Conservation (phyloP, 306 rosid genomes). For the Hylodesmum podocarpum region DNA sequence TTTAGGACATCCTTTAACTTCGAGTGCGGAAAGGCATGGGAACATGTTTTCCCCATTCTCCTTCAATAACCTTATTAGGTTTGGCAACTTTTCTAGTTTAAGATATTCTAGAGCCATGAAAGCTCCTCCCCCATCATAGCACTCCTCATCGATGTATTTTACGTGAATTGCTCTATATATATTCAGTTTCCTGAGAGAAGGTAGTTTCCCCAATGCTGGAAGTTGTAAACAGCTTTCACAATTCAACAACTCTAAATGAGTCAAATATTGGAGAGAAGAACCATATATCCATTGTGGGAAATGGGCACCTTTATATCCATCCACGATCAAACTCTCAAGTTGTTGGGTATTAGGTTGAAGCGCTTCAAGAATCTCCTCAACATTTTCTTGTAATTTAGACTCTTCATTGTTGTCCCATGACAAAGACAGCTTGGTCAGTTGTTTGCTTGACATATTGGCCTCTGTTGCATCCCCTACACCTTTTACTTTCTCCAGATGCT, state of each 20-base stretch:
- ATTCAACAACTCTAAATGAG: no score
- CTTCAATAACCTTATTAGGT: conserved; percentile 19
- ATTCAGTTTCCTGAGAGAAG: no score
- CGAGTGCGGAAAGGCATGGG: neutral
- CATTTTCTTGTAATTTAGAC: neutral
- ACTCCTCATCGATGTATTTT: no score
- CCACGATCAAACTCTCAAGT: neutral
- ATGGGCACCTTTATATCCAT: neutral
- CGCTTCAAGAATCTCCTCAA: conserved; percentile 14
- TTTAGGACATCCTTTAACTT: conserved; percentile 8
- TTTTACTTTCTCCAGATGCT: no score
- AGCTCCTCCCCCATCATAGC: neutral
- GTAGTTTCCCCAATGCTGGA: no score
- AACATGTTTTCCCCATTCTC: conserved; percentile 17
- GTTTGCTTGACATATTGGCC: no score
- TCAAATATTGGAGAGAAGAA: neutral
- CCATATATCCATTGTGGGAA: conserved; percentile 28
- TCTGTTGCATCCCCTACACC: no score
- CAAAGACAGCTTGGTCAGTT: no score
- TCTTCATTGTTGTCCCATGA: no score
- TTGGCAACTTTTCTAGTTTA: neutral
- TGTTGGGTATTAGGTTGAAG: conserved; percentile 23
- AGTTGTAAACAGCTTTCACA: no score
- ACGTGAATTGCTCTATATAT: no score
- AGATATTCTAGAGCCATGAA: conserved; percentile 23